Conservation (phyloP, 2,329 filamentous ascomycete species). For the Alternaria consortialis region DNA sequence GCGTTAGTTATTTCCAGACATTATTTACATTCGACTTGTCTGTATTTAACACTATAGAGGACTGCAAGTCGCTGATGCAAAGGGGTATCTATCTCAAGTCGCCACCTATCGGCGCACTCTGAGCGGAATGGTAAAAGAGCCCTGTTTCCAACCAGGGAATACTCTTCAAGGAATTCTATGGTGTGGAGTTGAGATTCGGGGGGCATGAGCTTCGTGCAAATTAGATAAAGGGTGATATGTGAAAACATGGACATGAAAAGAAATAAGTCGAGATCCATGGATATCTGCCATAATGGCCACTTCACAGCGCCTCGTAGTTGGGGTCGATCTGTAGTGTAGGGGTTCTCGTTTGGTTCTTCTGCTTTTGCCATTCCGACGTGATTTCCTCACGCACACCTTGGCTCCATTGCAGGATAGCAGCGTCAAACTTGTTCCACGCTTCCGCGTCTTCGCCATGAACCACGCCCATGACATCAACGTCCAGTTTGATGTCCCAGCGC, state of each 20-base stretch:
- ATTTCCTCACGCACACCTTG: constrained; percentile 84
- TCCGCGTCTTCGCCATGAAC: constrained; percentile 76
- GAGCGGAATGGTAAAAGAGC: constrained; percentile 13
- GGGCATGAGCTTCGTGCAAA: constrained; percentile 31
- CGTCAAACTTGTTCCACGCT: constrained; percentile 84
- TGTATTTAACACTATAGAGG: constrained; percentile 26
- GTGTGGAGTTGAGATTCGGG: constrained; percentile 22
- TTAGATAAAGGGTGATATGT: constrained; percentile 26
- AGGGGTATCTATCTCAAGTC: constrained; percentile 37
- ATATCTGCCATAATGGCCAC: constrained; percentile 13
- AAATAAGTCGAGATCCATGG: constrained; percentile 21
- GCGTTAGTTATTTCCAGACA: constrained; percentile 1
- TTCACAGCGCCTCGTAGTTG: constrained; percentile 41
- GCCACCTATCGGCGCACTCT: constrained; percentile 18
- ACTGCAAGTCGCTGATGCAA: constrained; percentile 26
- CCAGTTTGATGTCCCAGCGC: constrained; percentile 86
- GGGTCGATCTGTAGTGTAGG: constrained; percentile 52
- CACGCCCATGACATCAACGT: constrained; percentile 84
- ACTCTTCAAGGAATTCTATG: constrained; percentile 9
- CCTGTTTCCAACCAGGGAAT: constrained; percentile 18
- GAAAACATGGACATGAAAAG: constrained; percentile 41
- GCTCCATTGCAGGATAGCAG: constrained; percentile 84
- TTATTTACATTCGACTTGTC: constrained; percentile 15
- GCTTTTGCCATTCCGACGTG: constrained; percentile 71
- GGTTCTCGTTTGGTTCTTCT: constrained; percentile 47